phyloP scores from a whole-genome alignment of 164 flowering plant species.

The Stephania cephalantha region DNA sequence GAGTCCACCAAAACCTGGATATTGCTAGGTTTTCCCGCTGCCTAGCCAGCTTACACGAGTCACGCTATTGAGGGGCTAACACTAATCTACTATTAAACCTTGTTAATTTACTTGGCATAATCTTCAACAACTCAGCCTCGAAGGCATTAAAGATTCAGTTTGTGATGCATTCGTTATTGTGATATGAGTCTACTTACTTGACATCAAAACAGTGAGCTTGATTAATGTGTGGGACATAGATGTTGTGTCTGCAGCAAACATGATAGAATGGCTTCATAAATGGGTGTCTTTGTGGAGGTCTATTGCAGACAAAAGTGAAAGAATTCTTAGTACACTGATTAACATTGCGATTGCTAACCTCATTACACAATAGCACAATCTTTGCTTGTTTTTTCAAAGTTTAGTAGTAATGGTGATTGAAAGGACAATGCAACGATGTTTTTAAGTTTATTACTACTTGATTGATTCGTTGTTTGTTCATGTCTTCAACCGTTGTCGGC shows the following conservation, averaged over 20 bases:
- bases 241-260: neutral
- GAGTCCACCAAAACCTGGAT: too few relatives aligned
- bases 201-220: neutral
- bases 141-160: neutral
- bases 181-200: too few relatives aligned
- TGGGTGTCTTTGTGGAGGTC: neutral
- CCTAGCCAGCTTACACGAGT: too few relatives aligned
- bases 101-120: neutral
- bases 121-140: neutral
- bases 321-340: neutral
- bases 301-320: neutral
- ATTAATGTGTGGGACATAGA: neutral
- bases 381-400: neutral
- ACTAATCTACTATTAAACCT: neutral
- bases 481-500: too few relatives aligned
- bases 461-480: too few relatives aligned
- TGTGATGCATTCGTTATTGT: neutral
- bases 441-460: too few relatives aligned
- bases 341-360: neutral
- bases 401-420: neutral
- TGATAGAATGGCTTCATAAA: neutral
- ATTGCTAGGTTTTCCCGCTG: too few relatives aligned
- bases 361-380: neutral
- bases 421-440: neutral
- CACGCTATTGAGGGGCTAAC: too few relatives aligned